Percentiles rank a stretch among this genome's conserved stretches.
Conservation (phyloP, 202 grass and related monocot genomes). For the Tripidium arundinaceum region DNA sequence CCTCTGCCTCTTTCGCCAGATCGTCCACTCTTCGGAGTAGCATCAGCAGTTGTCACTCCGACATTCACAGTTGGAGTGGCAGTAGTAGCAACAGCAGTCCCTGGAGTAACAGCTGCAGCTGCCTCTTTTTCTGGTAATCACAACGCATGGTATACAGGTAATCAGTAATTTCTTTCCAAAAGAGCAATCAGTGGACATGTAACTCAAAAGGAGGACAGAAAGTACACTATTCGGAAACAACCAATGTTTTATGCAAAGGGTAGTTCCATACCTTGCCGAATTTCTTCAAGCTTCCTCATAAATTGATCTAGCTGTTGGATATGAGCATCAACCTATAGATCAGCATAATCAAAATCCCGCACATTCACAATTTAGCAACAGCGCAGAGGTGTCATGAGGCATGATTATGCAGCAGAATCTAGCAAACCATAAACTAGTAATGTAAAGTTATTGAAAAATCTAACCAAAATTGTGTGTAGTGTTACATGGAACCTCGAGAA, state of each 20-base stretch:
- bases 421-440: slow-evolving; percentile 26
- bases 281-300: slow-evolving; percentile 90
- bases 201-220: not conserved
- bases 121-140: slow-evolving; percentile 52
- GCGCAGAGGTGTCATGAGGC: slow-evolving; percentile 6
- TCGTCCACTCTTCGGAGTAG: slow-evolving; percentile 54
- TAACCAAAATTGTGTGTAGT: slow-evolving; percentile 1
- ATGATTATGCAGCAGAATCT: slow-evolving; percentile 23
- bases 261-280: slow-evolving; percentile 48
- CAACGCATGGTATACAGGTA: not conserved
- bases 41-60: slow-evolving; percentile 35
- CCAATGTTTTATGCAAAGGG: no score
- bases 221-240: not conserved
- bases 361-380: slow-evolving; percentile 30
- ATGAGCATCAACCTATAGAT: slow-evolving; percentile 85
- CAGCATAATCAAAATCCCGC: slow-evolving; percentile 32
- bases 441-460: slow-evolving; percentile 21
- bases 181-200: not conserved
- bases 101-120: slow-evolving; percentile 20
- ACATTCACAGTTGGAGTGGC: slow-evolving; percentile 31
- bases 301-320: slow-evolving; percentile 93
- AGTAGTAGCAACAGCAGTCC: slow-evolving; percentile 5
- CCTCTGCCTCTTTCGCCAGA: slow-evolving; percentile 77
- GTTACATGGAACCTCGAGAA: not conserved
- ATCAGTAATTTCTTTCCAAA: slow-evolving; percentile 3